Evolutionary conservation across 2,329 filamentous ascomycete species (phyloP), one percentile per base, ranked within the genome.

Genomic region (Alternaria angustiovoidea): DNA sequence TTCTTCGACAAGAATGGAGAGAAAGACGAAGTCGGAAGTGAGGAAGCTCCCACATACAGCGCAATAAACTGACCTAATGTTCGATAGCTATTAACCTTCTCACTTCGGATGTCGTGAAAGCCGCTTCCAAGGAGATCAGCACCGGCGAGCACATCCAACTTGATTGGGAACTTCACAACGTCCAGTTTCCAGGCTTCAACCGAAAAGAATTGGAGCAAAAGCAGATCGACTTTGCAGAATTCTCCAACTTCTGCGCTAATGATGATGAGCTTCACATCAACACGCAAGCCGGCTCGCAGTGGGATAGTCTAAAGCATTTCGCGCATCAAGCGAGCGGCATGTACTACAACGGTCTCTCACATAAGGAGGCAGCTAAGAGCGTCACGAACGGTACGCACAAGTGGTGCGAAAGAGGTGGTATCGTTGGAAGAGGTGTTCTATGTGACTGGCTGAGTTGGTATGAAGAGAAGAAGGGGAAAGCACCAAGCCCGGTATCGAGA

Each of bases 111-210:
- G 75, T 84, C 1, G 83, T 87, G 3, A 76, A 78, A 22, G 80
- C 83, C 0, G 85, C 86, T 2, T 75, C 78, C 5, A 76, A 78
- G 5, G 82, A 85, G 65, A 87, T 88, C 65, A 79, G 77, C 39
- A 83, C 81, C 0, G 86, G 86, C 12, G 77, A 78, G 20, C 79
- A 84, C 32, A 81, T 87, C 24, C 82, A 82, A 9, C 78, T 88
- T 39, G 81, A 81, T 26, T 88, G 86, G 86, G 82, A 85, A 24
- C 70, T 88, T 61, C 83, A 81, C 20, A 87, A 87, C 66, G 75
- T 87, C 3, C 84, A 87, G 58, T 81, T 83, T 64, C 83, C 85
- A 1, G 83, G 84, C 61, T 83, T 87, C 64, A 81, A 82, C 43
- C 80, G 86, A 2, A 81, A 82, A 34, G 81, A 82, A 8, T 83